These are phyloP conservation scores for Phoma sp. DNA, from an alignment of 2,329 filamentous ascomycete species.

Conservation along the genomic window DNA sequence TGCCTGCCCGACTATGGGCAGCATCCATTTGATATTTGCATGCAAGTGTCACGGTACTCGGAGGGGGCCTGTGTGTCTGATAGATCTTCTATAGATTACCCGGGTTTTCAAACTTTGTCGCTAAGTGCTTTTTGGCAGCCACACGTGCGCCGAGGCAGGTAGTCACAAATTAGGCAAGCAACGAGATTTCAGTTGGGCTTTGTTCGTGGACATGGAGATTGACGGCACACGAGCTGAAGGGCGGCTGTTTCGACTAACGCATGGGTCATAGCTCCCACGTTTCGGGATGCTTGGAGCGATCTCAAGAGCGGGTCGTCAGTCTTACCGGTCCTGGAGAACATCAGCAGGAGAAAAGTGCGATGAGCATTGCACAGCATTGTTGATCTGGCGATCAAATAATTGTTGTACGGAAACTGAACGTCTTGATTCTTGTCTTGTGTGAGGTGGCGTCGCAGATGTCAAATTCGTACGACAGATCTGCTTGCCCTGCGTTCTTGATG, in stretches of 20 bases:
- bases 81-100: not conserved
- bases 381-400: constrained; percentile 5
- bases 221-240: constrained; percentile 14
- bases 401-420: constrained; percentile 14
- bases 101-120: not conserved
- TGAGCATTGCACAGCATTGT: constrained; percentile 8
- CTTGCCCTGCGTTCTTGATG: constrained; percentile 18
- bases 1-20: not conserved
- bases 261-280: constrained; percentile 8
- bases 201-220: constrained; percentile 6
- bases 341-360: not conserved
- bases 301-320: constrained; percentile 9
- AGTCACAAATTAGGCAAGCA: constrained; percentile 1
- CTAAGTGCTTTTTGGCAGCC: not conserved
- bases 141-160: constrained; percentile 7
- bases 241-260: constrained; percentile 19
- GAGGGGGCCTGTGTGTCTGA: not conserved
- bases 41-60: not conserved
- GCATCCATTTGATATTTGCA: not conserved
- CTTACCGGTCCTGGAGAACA: constrained; percentile 1
- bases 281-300: constrained; percentile 19
- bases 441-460: constrained; percentile 13
- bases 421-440: constrained; percentile 15
- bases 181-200: constrained; percentile 6
- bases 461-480: constrained; percentile 12